Percentiles rank a stretch among this genome's conserved stretches.
Evolutionary conservation across 2,329 filamentous ascomycete species (phyloP).

Genomic region (Elsinoe necatrix): DNA sequence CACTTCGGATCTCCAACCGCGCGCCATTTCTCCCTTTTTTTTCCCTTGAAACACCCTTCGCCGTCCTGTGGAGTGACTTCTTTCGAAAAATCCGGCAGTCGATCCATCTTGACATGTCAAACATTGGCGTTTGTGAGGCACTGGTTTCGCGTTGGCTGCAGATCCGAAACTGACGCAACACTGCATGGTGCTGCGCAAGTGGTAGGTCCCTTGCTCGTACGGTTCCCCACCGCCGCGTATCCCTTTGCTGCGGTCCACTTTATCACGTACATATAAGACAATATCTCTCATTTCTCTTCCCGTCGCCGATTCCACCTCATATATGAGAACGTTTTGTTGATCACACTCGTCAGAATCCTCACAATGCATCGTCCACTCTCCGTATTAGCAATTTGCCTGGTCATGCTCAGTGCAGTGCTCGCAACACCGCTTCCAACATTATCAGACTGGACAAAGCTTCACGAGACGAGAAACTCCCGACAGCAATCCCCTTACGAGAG

Average conservation of each 20-base stretch:
- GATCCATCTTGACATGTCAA: not conserved
- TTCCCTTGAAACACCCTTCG: not conserved
- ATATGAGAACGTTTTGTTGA: not conserved
- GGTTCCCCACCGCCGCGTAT: slow-evolving; percentile 3
- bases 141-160: not conserved
- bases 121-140: not conserved
- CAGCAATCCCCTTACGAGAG: not conserved
- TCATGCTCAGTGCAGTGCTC: not conserved
- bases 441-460: not conserved
- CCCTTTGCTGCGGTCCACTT: not conserved
- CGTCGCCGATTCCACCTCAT: no score
- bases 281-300: not conserved
- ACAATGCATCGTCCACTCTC: not conserved
- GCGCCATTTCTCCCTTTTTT: not conserved
- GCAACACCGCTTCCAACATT: not conserved
- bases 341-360: not conserved
- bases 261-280: not conserved
- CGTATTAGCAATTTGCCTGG: not conserved
- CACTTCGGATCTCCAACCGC: not conserved
- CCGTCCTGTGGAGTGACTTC: not conserved
- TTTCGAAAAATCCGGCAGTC: not conserved
- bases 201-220: not conserved
- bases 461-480: not conserved
- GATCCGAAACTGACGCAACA: slow-evolving; percentile 2
- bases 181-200: not conserved